These are phyloP conservation scores for Podaxis mareebaensis DNA, from an alignment of 768 basidiomycete genomes.

Conservation along the genomic window DNA sequence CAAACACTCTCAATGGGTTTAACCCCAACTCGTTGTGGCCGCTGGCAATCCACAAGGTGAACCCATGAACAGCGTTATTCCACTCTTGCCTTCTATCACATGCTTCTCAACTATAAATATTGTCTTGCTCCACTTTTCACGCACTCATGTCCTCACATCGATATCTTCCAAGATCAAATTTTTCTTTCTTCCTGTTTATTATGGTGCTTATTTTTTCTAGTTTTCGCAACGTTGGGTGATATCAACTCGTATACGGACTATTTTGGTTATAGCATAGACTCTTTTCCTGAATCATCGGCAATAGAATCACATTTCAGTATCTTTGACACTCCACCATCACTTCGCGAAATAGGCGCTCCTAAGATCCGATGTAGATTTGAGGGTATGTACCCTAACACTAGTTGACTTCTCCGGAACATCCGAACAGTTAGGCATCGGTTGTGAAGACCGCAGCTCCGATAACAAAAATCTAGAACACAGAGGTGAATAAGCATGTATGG, in stretches of 20 bases:
- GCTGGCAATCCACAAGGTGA: neutral
- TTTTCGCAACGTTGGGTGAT: too few relatives aligned
- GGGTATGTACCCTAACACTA: neutral
- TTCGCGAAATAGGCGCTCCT: neutral
- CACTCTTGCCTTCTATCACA: neutral
- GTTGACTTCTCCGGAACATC: neutral
- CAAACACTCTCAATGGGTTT: slow-evolving; percentile 6
- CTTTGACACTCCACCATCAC: neutral
- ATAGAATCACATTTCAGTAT: neutral
- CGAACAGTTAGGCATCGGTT: neutral
- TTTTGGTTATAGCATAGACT: too few relatives aligned
- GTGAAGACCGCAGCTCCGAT: neutral
- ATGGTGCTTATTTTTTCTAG: too few relatives aligned
- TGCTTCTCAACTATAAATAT: neutral
- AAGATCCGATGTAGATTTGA: neutral
- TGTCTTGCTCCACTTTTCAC: neutral
- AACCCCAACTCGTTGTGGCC: neutral
- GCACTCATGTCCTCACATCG: neutral
- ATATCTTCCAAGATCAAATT: neutral
- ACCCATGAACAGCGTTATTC: neutral
- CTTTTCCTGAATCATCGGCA: neutral
- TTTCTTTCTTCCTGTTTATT: neutral
- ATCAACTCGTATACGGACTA: too few relatives aligned
- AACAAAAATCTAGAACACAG: slow-evolving; percentile 4
- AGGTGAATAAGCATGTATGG: neutral